A percentile compares a stretch with the other conserved stretches of the same genome.
Conservation (phyloP, 805 yeast species). For the Isabelozyma gotoi region DNA sequence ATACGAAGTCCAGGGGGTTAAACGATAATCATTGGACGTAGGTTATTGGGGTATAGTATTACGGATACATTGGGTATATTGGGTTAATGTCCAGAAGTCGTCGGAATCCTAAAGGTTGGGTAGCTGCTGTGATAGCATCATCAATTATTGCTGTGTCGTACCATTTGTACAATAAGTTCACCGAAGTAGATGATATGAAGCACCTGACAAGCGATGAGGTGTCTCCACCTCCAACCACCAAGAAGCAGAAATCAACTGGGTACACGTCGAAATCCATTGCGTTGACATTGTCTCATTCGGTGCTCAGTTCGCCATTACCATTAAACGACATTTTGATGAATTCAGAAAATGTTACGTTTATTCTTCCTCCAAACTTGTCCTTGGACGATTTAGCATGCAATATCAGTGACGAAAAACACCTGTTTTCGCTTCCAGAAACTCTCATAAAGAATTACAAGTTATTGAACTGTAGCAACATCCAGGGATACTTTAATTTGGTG, state of each 20-base stretch:
- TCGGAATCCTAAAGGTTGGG: slow-evolving; percentile 25
- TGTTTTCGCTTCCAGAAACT: slow-evolving; percentile 16
- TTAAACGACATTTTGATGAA: slow-evolving; percentile 36
- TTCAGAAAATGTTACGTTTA: slow-evolving; percentile 41
- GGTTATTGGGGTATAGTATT: not conserved
- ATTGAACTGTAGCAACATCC: slow-evolving; percentile 37
- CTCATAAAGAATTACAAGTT: slow-evolving; percentile 35
- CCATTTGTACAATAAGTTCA: slow-evolving; percentile 25
- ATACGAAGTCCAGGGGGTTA: too few relatives aligned
- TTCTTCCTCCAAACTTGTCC: slow-evolving; percentile 42
- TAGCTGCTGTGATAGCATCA: slow-evolving; percentile 36
- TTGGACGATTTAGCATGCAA: slow-evolving; percentile 34
- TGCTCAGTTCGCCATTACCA: slow-evolving; percentile 36
- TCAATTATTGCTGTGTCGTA: slow-evolving; percentile 33
- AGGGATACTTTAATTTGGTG: slow-evolving; percentile 38
- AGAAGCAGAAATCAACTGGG: slow-evolving; percentile 4
- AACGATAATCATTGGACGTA: too few relatives aligned
- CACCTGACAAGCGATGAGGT: not conserved
- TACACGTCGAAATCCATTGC: slow-evolving; percentile 37
- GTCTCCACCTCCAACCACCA: slow-evolving; percentile 1
- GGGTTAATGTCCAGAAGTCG: slow-evolving; percentile 4
- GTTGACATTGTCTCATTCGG: slow-evolving; percentile 41
- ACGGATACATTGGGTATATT: too few relatives aligned
- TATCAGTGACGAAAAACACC: slow-evolving; percentile 5
- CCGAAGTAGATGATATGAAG: slow-evolving; percentile 3